These are phyloP conservation scores for Fusarium concolor DNA, from an alignment of 2,329 filamentous ascomycete genomes.

Conservation along the genomic window DNA sequence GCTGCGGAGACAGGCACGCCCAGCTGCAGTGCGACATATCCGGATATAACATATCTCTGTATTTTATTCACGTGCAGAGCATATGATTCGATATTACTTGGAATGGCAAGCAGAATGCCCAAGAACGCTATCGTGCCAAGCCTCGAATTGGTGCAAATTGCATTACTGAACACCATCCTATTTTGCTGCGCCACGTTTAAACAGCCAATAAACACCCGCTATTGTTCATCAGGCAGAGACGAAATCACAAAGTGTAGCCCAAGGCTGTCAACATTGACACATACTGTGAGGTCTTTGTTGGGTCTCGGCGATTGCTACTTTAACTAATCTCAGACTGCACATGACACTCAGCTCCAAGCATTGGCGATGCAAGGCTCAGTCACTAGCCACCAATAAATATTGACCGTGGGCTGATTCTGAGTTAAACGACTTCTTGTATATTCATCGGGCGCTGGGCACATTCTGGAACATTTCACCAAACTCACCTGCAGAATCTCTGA, in stretches of 20 bases:
- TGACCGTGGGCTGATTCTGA: constrained; percentile 20
- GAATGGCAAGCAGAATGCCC: constrained; percentile 6
- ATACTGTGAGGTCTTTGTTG: not conserved
- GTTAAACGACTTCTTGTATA: not conserved
- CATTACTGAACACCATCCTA: constrained; percentile 4
- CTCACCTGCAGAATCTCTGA: not conserved
- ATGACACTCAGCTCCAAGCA: not conserved
- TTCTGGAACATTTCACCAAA: not conserved
- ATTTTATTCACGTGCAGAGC: not conserved
- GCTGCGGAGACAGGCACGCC: constrained; percentile 23
- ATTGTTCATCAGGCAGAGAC: not conserved
- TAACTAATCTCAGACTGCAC: not conserved
- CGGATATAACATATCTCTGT: not conserved
- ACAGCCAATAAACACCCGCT: constrained; percentile 1
- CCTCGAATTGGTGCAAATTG: constrained; percentile 21
- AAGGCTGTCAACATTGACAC: constrained; percentile 7
- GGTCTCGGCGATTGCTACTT: constrained; percentile 17
- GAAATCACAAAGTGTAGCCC: constrained; percentile 12
- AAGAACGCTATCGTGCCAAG: constrained; percentile 16
- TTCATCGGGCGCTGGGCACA: constrained; percentile 19
- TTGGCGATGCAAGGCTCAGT: constrained; percentile 31
- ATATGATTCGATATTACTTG: constrained; percentile 2
- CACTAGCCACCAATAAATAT: not conserved
- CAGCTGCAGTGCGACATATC: constrained; percentile 5
- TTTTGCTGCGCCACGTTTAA: constrained; percentile 24